Evolutionary conservation across 768 basidiomycete species (phyloP), one percentile per base, ranked within the genome.

Genomic region (Kwoniella sp.): DNA sequence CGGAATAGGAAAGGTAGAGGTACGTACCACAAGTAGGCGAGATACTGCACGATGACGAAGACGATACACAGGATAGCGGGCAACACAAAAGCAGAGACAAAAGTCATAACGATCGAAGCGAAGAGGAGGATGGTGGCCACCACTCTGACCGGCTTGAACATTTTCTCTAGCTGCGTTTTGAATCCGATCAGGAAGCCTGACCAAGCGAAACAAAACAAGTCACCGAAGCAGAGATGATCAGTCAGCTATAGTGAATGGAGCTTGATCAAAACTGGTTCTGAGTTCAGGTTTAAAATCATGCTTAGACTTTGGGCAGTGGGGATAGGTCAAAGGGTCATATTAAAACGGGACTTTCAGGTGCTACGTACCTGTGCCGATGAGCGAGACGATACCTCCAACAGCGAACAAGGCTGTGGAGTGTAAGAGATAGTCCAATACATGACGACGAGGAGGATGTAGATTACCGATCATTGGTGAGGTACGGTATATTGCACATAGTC

Each of bases 121-220:
- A 97, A 77, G 77, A 95, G 86, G 36, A 93, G 75, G 63, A 92
- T 78, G 1, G 91, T 87, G 1, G 93, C 92, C 21, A 90, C 81
- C 6, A 95, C 80, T 55, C 93, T 91, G 22, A 95, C 86, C 54
- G 92, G 90, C 80, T 93, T 93, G 85, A 95, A 95, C 92, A 94
- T 94, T 68, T 91, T 84, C 81, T 91, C 91, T 50, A 90, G 60
- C 77, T 97, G 93, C 70, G 86, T 90, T 52, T 67, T 69, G 67
- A 79, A 79, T 0, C 80, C 80, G 24, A 64, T 58, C 10, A 64
- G 46, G 55, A 64, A 64, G 27, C 63, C 57, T 44, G 40, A 3
- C 17, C 17, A 19, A 44, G 17, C 33, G 13, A 33, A 6, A 13
- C 13, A 24, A 12, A 25, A 29, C 4, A 24, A 51, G 4, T 2